Conservation (phyloP, 1,284 basidiomycete species). For the Polyporus tsugae region DNA sequence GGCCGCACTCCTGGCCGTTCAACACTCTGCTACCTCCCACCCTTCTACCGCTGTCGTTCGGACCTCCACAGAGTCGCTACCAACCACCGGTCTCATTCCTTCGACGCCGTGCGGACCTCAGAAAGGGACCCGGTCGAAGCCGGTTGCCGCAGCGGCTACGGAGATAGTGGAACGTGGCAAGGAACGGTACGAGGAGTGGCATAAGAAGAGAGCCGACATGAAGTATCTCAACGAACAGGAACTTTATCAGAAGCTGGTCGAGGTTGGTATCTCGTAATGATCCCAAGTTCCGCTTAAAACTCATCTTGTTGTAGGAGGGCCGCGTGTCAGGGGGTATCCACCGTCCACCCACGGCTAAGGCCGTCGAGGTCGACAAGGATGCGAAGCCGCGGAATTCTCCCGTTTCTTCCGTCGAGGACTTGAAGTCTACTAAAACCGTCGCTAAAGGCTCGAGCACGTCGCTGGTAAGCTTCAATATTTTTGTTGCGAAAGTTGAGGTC, state of each 20-base stretch:
- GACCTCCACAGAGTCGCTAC: not conserved
- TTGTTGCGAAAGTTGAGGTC: not conserved
- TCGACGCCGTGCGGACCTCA: not conserved
- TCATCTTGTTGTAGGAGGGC: not conserved
- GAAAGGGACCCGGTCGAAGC: not conserved
- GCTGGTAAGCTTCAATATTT: not conserved
- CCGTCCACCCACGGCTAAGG: not conserved
- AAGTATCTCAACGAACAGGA: not conserved
- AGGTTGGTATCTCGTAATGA: not conserved
- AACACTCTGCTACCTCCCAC: not conserved
- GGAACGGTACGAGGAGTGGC: not conserved
- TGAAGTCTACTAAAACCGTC: not conserved
- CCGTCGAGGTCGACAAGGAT: not conserved
- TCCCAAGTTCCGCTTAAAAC: too few species aligned
- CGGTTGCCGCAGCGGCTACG: not conserved
- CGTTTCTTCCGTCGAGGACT: not conserved
- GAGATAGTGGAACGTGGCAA: not conserved
- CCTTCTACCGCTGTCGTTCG: not conserved
- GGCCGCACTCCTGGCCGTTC: not conserved
- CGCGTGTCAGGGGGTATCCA: not conserved
- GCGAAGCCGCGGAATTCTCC: not conserved
- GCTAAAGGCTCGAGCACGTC: not conserved
- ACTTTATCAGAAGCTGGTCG: not conserved
- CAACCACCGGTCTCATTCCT: not conserved
- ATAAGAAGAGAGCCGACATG: not conserved